Base-by-base conservation (phyloP, 1,284 basidiomycete genomes). In the Malassezia equina region DNA sequence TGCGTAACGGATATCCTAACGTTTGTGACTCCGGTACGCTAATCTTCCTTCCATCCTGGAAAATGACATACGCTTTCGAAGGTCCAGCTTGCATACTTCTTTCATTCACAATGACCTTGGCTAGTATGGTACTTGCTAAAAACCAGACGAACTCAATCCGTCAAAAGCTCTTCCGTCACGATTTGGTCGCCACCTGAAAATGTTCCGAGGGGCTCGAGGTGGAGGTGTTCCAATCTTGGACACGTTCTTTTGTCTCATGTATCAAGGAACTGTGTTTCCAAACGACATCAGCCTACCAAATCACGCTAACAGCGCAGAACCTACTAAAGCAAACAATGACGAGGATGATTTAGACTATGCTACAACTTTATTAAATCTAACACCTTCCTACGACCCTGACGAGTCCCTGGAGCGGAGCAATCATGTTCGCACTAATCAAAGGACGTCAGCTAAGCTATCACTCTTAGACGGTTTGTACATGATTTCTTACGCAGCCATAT, bases 401-500 rank as follows among this genome's bases (percentile, higher is more conserved):
- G 43, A 60, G 11, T 36, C 39, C 13, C 7, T 44, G 29, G 40
- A 58, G 12, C 28, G 41, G 42, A 17, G 32, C 29, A 23, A 33
- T 27, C 4, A 25, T 52, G 13, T 28, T 40, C 24, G 28, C 47
- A 24, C 31, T 19, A 21, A 23, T n/a, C 12, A 11, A 23, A 4
- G n/a, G 3, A 1, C 3, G 12, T 11, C 27, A 1, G 19, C 41
- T 7, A 40, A 32, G 11, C 41, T 47, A 4, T 13, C 15, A 5
- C 12, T 54, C 5, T 25, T 53, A 3, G 34, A 51, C 24, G 40
- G 52, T 47, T 3, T 24, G 43, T 46, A 3, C 4, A 1, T 11
- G 13, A 29, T 23, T 17, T 7, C 23, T 47, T 1, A 34, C 41
- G 12, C 28, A 50, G 61, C 52, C 7, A 58, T 65, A 21, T 59